Base-by-base conservation (phyloP, 257 asterid species). In the Solanum sejunctum region DNA sequence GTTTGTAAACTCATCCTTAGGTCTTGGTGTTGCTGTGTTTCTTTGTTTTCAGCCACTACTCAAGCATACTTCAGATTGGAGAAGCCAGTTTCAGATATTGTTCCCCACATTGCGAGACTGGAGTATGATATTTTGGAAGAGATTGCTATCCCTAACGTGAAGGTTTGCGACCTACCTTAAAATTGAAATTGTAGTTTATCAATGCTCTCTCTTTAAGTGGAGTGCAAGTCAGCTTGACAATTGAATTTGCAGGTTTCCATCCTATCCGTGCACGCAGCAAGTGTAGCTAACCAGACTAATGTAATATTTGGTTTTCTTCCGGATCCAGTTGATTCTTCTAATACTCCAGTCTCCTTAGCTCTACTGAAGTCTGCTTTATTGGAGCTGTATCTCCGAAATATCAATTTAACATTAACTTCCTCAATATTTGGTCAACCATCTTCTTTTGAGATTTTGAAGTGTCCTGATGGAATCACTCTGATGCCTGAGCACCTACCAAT, bases 391-490 rank as follows among this genome's bases (percentile, higher is more conserved):
- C 93, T 93, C 88, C 91, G 72, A 85, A 88, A 89, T 61, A 57
- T 56, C 89, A 95, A 95, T 86, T 85, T 95, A 92, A 92, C 95
- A 23, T 83, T 95, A 89, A 92, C 94, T 72, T 89, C 88, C 84
- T 82, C 92, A 51, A 90, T 91, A 86, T 95, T 95, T 54, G 98
- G 98, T 64, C 85, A 85, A 87, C 92, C 97, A 85, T 89, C 93
- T 83, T 94, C 93, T 1, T 94, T 95, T 87, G 93, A 91, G 91
- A 91, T 93, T 61, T 85, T 92, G 87, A 92, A 91, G 87, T 94
- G 92, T 88, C 97, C 97, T 39, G 97, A 92, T 51, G 99, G 98
- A 87, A 79, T 95, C 82, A 92, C 97, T 72, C 61, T 95, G 85
- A 86, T 93, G 12, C 99, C 95, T 1, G 94, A 91, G 79, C 85